Conservation (phyloP, 192 early-diverging fungal species). For the Allomyces macrogynus region DNA sequence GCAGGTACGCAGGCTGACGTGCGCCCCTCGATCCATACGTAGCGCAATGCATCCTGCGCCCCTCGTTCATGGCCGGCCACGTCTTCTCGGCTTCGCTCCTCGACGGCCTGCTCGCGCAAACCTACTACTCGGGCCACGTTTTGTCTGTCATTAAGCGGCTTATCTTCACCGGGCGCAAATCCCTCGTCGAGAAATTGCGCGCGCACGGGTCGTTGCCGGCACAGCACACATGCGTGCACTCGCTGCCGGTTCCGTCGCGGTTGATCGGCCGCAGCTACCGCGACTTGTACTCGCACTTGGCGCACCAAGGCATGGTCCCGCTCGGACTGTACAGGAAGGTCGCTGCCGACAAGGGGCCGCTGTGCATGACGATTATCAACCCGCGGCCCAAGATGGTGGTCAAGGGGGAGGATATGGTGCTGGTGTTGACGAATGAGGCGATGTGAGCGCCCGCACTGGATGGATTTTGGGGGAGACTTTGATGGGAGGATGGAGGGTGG, state of each 20-base stretch:
- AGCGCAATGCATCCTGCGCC: constrained; percentile 40
- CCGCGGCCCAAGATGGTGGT: constrained; percentile 24
- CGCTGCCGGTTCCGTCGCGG: constrained; percentile 21
- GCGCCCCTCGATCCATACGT: too few relatives aligned
- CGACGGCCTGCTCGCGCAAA: constrained; percentile 47
- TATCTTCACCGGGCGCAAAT: constrained; percentile 26
- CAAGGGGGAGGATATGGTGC: constrained; percentile 33
- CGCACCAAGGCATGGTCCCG: constrained; percentile 13
- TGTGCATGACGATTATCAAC: constrained; percentile 39
- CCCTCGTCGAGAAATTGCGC: not conserved
- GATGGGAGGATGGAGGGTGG: too few relatives aligned
- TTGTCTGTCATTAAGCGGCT: constrained; percentile 32
- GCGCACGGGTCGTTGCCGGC: constrained; percentile 3
- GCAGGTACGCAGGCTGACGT: too few relatives aligned
- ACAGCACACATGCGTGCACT: constrained; percentile 18
- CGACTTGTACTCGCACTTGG: constrained; percentile 22
- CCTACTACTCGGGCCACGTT: constrained; percentile 44
- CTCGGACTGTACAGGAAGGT: constrained; percentile 41
- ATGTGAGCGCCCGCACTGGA: too few relatives aligned
- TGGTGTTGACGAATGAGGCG: constrained; percentile 14
- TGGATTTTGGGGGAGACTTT: too few relatives aligned
- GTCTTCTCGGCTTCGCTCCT: constrained; percentile 47
- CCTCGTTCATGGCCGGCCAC: constrained; percentile 48
- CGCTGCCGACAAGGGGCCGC: constrained; percentile 20
- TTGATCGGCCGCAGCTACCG: constrained; percentile 22